These are phyloP conservation scores for Penicillium argentinense DNA, from an alignment of 495 filamentous ascomycete species.

Conservation along the genomic window DNA sequence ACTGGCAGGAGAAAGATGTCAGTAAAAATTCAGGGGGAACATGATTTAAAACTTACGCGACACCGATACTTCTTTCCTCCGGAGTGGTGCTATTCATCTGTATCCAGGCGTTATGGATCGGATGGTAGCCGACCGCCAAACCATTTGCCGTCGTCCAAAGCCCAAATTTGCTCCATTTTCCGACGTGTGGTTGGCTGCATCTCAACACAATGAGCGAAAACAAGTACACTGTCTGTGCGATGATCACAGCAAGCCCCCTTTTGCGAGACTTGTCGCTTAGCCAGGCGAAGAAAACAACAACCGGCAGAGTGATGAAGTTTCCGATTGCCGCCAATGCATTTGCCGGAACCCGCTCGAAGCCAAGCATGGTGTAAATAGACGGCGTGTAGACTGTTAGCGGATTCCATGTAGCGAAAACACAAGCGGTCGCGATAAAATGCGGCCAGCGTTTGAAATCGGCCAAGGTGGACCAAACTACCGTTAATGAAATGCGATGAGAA, in stretches of 20 bases:
- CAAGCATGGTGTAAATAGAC: slow-evolving; percentile 34
- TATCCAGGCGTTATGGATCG: slow-evolving; percentile 38
- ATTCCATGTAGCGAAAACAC: slow-evolving; percentile 37
- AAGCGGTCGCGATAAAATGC: slow-evolving; percentile 37
- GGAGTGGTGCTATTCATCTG: slow-evolving; percentile 27
- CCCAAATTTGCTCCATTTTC: slow-evolving; percentile 25
- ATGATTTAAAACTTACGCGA: slow-evolving; percentile 36
- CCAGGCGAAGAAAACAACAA: slow-evolving; percentile 35
- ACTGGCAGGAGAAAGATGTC: slow-evolving; percentile 1
- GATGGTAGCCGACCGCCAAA: slow-evolving; percentile 35
- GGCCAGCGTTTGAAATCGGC: slow-evolving; percentile 29
- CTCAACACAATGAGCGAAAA: slow-evolving; percentile 19
- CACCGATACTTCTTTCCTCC: slow-evolving; percentile 29
- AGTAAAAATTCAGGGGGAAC: not conserved
- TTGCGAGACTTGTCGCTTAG: slow-evolving; percentile 20
- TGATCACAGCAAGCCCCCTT: slow-evolving; percentile 25
- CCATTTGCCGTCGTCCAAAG: slow-evolving; percentile 34
- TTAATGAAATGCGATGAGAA: slow-evolving; percentile 7
- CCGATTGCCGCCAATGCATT: slow-evolving; percentile 40
- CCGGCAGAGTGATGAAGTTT: slow-evolving; percentile 25
- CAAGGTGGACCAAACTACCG: slow-evolving; percentile 17
- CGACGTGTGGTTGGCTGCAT: slow-evolving; percentile 10
- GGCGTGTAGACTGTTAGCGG: slow-evolving; percentile 41
- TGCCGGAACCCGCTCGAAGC: slow-evolving; percentile 27
- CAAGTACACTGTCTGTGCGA: slow-evolving; percentile 24